These are phyloP conservation scores for Xylaria intraflava DNA, from an alignment of 495 filamentous ascomycete genomes.

Conservation along the genomic window DNA sequence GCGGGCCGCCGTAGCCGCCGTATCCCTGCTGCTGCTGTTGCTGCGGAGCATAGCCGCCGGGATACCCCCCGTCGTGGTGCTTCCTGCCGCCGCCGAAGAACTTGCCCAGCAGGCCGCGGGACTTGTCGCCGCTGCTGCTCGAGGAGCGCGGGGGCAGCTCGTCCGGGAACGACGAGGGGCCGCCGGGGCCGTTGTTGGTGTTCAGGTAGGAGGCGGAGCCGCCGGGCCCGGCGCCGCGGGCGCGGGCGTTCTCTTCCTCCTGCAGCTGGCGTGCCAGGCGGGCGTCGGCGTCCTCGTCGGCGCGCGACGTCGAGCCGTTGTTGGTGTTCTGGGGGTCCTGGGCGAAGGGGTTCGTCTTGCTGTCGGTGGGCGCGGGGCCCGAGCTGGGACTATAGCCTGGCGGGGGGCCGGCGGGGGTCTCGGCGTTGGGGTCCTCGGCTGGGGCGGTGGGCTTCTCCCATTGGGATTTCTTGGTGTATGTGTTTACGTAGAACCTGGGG, in stretches of 20 bases:
- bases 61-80: constrained; percentile 30
- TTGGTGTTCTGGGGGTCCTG: constrained; percentile 44
- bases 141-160: constrained; percentile 35
- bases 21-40: constrained; percentile 16
- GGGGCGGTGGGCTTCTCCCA: constrained; percentile 73
- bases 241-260: constrained; percentile 70
- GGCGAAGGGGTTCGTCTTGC: constrained; percentile 46
- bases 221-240: constrained; percentile 28
- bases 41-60: constrained; percentile 25
- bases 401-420: constrained; percentile 48
- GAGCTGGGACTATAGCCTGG: constrained; percentile 55
- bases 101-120: constrained; percentile 50
- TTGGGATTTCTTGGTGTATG: constrained; percentile 76
- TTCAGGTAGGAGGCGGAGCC: constrained; percentile 44
- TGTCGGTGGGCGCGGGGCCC: constrained; percentile 43
- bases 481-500: constrained; percentile 80
- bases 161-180: constrained; percentile 25
- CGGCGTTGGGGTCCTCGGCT: constrained; percentile 41
- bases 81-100: constrained; percentile 34
- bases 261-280: constrained; percentile 69
- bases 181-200: constrained; percentile 13
- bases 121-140: constrained; percentile 27
- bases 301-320: constrained; percentile 8
- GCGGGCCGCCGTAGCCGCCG: constrained; percentile 3
- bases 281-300: constrained; percentile 59